Evolutionary conservation across 1,139 yeast genomes (phyloP).

Genomic region (Suhomyces bribrorum): DNA sequence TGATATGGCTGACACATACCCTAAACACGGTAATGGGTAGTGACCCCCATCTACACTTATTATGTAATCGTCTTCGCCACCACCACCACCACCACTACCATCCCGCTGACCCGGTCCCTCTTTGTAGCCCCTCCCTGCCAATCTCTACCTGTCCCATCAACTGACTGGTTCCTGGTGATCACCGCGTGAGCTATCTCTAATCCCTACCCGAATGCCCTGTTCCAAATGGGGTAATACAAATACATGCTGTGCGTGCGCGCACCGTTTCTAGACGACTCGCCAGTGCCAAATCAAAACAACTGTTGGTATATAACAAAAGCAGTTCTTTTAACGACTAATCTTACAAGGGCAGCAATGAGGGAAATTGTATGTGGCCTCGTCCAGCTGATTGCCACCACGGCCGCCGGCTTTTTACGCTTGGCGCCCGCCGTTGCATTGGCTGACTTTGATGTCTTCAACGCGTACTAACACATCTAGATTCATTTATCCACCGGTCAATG

Average conservation of each 20-base stretch:
- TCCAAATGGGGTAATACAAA: constrained; percentile 10
- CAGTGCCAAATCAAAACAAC: constrained; percentile 13
- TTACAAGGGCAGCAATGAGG: constrained; percentile 42
- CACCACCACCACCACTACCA: neutral
- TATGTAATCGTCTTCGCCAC: too few species aligned
- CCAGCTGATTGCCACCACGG: neutral
- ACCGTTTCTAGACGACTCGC: constrained; percentile 13
- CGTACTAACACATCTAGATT: constrained; percentile 53
- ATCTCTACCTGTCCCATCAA: neutral
- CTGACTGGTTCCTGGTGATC: neutral
- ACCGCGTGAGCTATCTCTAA: neutral
- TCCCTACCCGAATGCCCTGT: constrained; percentile 1
- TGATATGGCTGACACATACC: too few species aligned
- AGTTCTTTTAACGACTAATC: constrained; percentile 9
- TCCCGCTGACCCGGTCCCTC: neutral
- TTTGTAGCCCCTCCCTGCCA: neutral
- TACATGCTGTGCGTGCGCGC: constrained; percentile 9
- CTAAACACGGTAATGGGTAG: too few species aligned
- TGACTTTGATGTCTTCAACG: constrained; percentile 4
- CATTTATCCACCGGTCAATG: constrained; percentile 98
- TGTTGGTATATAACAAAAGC: constrained; percentile 10
- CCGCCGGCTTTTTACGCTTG: neutral
- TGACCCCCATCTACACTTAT: too few species aligned
- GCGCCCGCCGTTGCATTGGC: too few species aligned
- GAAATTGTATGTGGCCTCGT: constrained; percentile 52